phyloP scores from a whole-genome alignment of 805 yeast species.

The Starmerella tilneyi region DNA sequence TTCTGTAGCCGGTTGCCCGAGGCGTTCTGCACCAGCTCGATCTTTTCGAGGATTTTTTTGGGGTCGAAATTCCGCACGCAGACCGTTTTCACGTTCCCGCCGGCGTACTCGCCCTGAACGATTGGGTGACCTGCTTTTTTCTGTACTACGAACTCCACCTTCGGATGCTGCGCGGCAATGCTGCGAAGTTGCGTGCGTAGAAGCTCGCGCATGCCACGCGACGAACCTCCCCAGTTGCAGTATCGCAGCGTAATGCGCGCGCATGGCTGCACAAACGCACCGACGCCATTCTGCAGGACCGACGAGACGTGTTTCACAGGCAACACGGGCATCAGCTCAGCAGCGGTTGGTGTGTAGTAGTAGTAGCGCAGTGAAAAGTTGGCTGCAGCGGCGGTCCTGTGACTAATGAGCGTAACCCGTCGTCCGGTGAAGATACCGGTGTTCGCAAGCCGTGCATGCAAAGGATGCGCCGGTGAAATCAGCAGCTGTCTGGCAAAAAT shows the following conservation, averaged over 20 bases:
- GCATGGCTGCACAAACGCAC: constrained; percentile 41
- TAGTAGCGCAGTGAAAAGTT: neutral
- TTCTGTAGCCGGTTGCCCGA: constrained; percentile 54
- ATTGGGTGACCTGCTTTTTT: constrained; percentile 79
- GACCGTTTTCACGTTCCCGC: constrained; percentile 44
- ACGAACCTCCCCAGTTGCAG: constrained; percentile 95
- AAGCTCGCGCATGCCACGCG: constrained; percentile 65
- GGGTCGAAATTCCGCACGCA: constrained; percentile 67
- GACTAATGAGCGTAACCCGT: neutral
- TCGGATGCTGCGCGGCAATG: constrained; percentile 52
- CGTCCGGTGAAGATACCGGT: neutral
- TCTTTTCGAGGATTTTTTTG: constrained; percentile 52
- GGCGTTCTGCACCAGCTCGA: constrained; percentile 53
- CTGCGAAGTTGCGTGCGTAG: constrained; percentile 43
- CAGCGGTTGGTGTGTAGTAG: no score
- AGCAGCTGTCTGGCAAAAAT: no score
- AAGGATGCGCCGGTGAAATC: no score
- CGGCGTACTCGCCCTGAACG: constrained; percentile 47
- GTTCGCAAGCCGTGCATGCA: no score
- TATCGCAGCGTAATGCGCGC: constrained; percentile 62
- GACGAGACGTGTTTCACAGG: constrained; percentile 21
- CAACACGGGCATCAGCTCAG: constrained; percentile 24
- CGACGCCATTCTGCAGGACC: constrained; percentile 30
- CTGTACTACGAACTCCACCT: constrained; percentile 59
- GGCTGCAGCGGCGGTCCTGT: neutral